These are phyloP conservation scores for Ophiostoma australiae DNA, from an alignment of 2,329 filamentous ascomycete species.

Conservation along the genomic window DNA sequence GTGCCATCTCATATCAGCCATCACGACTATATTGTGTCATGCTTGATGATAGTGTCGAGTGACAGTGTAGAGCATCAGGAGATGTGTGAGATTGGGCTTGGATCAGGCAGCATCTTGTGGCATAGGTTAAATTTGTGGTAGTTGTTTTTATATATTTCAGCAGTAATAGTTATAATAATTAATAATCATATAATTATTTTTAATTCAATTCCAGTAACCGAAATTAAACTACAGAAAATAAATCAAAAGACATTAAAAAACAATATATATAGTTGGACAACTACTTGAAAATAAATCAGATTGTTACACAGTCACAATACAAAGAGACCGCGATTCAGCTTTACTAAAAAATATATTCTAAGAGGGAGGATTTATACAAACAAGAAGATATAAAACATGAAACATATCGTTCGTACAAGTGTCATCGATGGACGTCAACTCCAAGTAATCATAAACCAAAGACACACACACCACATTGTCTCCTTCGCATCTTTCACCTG, in stretches of 20 bases:
- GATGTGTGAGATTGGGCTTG: background rate
- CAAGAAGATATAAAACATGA: constrained; percentile 14
- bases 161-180: too few species aligned
- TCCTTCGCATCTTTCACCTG: background rate
- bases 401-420: constrained; percentile 14
- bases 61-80: background rate
- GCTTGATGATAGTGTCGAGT: background rate
- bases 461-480: background rate
- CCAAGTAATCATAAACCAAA: constrained; percentile 9
- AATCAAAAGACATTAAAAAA: background rate
- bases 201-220: too few species aligned
- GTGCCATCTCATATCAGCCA: background rate
- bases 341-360: background rate
- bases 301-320: background rate
- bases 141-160: background rate
- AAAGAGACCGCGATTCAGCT: background rate
- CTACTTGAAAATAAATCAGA: background rate
- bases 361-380: constrained; percentile 12
- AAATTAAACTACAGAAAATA: background rate
- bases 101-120: background rate
- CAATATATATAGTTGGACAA: too few species aligned
- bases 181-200: too few species aligned
- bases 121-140: background rate
- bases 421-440: constrained; percentile 8
- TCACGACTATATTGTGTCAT: background rate